Base-by-base conservation (phyloP, 2,329 filamentous ascomycete species). In the Fonsecaea erecta region DNA sequence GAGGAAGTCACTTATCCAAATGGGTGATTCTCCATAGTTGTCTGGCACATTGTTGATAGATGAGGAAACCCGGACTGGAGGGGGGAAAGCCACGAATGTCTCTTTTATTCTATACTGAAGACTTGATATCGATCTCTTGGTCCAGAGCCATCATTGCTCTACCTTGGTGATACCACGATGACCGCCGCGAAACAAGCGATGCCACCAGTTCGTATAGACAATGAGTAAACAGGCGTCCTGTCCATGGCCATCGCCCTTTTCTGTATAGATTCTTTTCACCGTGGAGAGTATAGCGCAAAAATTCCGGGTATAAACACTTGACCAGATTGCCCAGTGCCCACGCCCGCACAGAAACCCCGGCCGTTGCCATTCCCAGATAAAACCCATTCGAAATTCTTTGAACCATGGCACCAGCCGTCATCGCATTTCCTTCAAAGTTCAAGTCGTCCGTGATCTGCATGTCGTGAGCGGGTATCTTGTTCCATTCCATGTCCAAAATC, bases 11-110 rank as follows among this genome's bases (percentile, higher is more conserved):
- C 75, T 77, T 77, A 71, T 56, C 69, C 64, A 66, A 64, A 68
- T 79, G 78, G 73, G 72, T 81, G 78, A 77, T 74, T 76, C 76
- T 78, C 78, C 78, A 81, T 81, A 81, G 77, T 79, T 71, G 62
- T 72, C 74, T 80, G 79, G 78, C 71, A 81, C 78, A 81, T 30
- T 43, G 5, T 63, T 16, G 46, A 37, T 7, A 48, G 24, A 6
- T 4, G 8, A 2, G 18, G 21, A 24, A 24, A 18, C 21, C 21
- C 21, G 18, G 4, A 12, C 6, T 24, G 43, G 21, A 48, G 43
- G 11, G 43, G 43, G 21, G 21, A 48, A 24, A 48, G n/a, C 43
- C 43, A 48, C n/a, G 43, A 2, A 24, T 11, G 43, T 48, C 18
- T 48, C n/a, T 46, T 46, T 32, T 37, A 21, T 16, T 48, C n/a